phyloP scores from a whole-genome alignment of 176 grass and related monocot genomes.

The Cenchrus americanus region DNA sequence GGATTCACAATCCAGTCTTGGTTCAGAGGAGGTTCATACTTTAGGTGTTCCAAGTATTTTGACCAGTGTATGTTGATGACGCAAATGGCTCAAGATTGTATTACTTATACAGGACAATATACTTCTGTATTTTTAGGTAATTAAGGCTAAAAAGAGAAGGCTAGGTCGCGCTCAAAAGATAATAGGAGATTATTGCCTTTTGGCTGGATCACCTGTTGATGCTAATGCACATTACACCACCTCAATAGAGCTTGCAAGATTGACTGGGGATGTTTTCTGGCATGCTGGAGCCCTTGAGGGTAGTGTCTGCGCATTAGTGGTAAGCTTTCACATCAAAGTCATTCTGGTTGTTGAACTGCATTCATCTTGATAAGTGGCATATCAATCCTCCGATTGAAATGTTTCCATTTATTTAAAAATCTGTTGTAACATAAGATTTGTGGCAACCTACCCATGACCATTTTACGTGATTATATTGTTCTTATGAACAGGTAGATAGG shows the following conservation, averaged over 20 bases:
- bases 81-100: slow-evolving; percentile 35
- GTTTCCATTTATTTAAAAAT: neutral
- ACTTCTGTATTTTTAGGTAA: slow-evolving; percentile 65
- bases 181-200: slow-evolving; percentile 94
- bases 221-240: slow-evolving; percentile 98
- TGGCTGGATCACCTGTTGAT: slow-evolving; percentile 94
- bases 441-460: neutral
- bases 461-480: slow-evolving; percentile 36
- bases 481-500: slow-evolving; percentile 70
- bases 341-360: neutral
- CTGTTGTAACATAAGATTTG: neutral
- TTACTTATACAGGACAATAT: slow-evolving; percentile 45
- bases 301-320: slow-evolving; percentile 89
- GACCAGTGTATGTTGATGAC: slow-evolving; percentile 49
- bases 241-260: slow-evolving; percentile 90
- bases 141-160: slow-evolving; percentile 98
- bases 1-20: slow-evolving; percentile 97
- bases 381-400: neutral
- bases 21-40: slow-evolving; percentile 99
- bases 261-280: slow-evolving; percentile 99
- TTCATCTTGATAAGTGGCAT: slow-evolving; percentile 15
- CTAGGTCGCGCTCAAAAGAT: slow-evolving; percentile 95
- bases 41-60: slow-evolving; percentile 88
- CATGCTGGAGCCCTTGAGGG: slow-evolving; percentile 98
- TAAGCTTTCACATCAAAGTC: slow-evolving; percentile 41